These are phyloP conservation scores for Ceratobasidium sp. DNA, from an alignment of 1,284 basidiomycete genomes.

Conservation along the genomic window DNA sequence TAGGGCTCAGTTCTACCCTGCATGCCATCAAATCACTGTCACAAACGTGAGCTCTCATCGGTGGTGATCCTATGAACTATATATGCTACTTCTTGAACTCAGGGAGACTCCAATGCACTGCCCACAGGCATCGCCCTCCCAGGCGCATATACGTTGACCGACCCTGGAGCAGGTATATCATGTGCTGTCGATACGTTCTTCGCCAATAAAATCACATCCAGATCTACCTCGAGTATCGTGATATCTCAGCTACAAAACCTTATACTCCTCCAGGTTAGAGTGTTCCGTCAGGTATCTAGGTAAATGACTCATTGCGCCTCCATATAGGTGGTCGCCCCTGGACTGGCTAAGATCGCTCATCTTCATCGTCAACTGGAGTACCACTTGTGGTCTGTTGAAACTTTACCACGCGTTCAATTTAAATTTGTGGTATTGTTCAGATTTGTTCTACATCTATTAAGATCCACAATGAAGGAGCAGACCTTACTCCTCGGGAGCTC, in stretches of 20 bases:
- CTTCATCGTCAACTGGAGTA: too few species aligned
- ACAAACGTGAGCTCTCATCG: neutral
- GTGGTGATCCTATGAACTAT: neutral
- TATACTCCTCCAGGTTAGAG: slow-evolving; percentile 20
- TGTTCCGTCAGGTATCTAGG: too few species aligned
- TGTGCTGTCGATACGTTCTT: neutral
- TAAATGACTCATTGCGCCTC: neutral
- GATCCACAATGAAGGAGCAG: neutral
- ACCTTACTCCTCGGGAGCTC: neutral
- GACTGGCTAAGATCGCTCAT: neutral
- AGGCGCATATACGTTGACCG: slow-evolving; percentile 11
- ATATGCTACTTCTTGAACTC: neutral
- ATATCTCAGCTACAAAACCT: slow-evolving; percentile 18
- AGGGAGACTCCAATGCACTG: slow-evolving; percentile 15
- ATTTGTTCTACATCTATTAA: neutral
- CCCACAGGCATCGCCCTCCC: slow-evolving; percentile 19
- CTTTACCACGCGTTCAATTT: neutral
- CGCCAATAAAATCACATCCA: neutral
- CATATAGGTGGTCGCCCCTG: slow-evolving; percentile 17
- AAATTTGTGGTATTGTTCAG: neutral
- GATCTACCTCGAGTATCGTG: slow-evolving; percentile 9
- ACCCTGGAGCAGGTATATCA: slow-evolving; percentile 5
- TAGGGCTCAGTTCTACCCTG: slow-evolving; percentile 19
- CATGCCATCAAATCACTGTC: slow-evolving; percentile 22
- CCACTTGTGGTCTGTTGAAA: too few species aligned